Evolutionary conservation across 1,139 yeast genomes (phyloP).

Genomic region (Candida neerlandica): DNA sequence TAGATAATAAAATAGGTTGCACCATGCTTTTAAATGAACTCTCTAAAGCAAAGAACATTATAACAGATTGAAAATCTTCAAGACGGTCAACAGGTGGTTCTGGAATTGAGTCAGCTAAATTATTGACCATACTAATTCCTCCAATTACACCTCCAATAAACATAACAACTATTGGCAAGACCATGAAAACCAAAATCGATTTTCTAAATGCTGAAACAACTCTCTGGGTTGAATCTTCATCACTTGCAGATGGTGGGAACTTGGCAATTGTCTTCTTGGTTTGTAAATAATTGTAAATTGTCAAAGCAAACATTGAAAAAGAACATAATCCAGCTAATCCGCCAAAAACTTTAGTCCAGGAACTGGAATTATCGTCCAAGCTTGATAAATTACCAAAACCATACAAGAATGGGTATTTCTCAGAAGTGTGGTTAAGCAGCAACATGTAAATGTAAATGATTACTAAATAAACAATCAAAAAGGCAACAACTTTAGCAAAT

Average conservation of each 20-base stretch:
- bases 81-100: constrained; percentile 8
- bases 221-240: constrained; percentile 21
- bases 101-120: constrained; percentile 3
- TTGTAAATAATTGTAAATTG: constrained; percentile 27
- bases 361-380: not conserved
- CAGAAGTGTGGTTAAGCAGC: not conserved
- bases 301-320: constrained; percentile 19
- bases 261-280: constrained; percentile 32
- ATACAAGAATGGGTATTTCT: constrained; percentile 5
- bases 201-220: constrained; percentile 30
- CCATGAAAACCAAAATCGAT: constrained; percentile 32
- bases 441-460: constrained; percentile 6
- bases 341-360: not conserved
- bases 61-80: constrained; percentile 11
- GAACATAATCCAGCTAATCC: constrained; percentile 8
- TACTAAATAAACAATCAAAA: constrained; percentile 18
- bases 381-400: constrained; percentile 6
- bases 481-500: constrained; percentile 20
- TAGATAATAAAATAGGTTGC: constrained; percentile 18
- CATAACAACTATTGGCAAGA: constrained; percentile 27
- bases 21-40: constrained; percentile 2
- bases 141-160: constrained; percentile 14
- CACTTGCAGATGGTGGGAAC: constrained; percentile 29
- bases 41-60: constrained; percentile 6
- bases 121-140: not conserved